Percentiles rank a stretch among this genome's conserved stretches.
Conservation (phyloP, 441 rosid species). For the Gossypium lobatum region DNA sequence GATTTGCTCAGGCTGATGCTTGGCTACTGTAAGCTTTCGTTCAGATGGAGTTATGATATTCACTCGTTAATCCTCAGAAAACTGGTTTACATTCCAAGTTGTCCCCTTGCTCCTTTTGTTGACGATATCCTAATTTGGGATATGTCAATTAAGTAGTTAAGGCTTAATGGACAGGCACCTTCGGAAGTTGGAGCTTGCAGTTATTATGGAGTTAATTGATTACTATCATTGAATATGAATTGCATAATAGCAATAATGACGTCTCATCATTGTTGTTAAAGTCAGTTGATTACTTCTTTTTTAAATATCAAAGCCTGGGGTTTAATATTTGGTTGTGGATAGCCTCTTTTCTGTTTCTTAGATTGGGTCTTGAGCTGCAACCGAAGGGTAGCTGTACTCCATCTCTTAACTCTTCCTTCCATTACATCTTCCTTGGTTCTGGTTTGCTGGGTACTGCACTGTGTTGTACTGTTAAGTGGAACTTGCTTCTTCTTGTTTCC, state of each 20-base stretch:
- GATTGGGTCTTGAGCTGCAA: background rate
- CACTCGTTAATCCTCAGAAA: background rate
- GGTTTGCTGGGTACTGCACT: background rate
- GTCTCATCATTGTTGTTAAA: background rate
- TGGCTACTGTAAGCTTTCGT: background rate
- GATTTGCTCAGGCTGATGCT: background rate
- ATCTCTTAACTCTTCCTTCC: background rate
- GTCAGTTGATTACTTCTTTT: background rate
- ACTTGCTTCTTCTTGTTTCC: background rate
- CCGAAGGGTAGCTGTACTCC: background rate
- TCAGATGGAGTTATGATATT: background rate
- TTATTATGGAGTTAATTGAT: background rate
- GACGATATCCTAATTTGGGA: background rate
- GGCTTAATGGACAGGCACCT: background rate
- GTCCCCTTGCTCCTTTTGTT: background rate
- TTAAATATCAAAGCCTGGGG: background rate
- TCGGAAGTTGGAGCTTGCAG: constrained; percentile 1
- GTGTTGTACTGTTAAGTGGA: background rate
- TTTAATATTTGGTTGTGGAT: constrained; percentile 3
- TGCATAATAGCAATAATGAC: background rate
- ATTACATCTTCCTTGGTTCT: background rate
- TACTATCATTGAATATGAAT: background rate
- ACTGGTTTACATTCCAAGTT: background rate
- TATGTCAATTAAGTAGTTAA: background rate
- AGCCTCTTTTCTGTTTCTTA: background rate